These are phyloP conservation scores for Drechslera avenae DNA, from an alignment of 2,329 filamentous ascomycete species.

Conservation along the genomic window DNA sequence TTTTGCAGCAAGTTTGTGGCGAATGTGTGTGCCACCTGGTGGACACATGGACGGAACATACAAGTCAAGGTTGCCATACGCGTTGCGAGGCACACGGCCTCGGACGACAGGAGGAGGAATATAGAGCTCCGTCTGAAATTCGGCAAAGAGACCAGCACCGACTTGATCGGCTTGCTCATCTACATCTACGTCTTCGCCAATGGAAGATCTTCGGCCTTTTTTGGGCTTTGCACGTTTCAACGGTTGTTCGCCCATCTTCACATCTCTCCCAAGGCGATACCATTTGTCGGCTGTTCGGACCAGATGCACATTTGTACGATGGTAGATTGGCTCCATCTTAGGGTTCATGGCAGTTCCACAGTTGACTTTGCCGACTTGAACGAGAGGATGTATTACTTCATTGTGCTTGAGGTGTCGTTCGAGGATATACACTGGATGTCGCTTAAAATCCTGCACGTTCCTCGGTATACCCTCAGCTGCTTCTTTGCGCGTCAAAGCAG, in stretches of 20 bases:
- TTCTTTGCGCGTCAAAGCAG: slow-evolving; percentile 72
- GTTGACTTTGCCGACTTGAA: slow-evolving; percentile 76
- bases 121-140: slow-evolving; percentile 71
- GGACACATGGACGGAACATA: slow-evolving; percentile 69
- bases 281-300: slow-evolving; percentile 84
- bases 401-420: slow-evolving; percentile 83
- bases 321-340: slow-evolving; percentile 77
- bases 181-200: slow-evolving; percentile 41
- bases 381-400: slow-evolving; percentile 77
- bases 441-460: slow-evolving; percentile 85
- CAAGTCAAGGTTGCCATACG: slow-evolving; percentile 66
- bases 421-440: slow-evolving; percentile 75
- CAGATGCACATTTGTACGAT: slow-evolving; percentile 77
- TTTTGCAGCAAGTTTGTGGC: slow-evolving; percentile 63
- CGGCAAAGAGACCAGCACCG: slow-evolving; percentile 62
- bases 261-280: slow-evolving; percentile 84
- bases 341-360: slow-evolving; percentile 64
- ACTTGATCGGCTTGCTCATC: slow-evolving; percentile 49
- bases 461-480: slow-evolving; percentile 80
- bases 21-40: slow-evolving; percentile 62
- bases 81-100: slow-evolving; percentile 70
- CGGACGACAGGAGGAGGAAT: slow-evolving; percentile 74
- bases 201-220: slow-evolving; percentile 30
- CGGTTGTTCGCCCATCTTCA: slow-evolving; percentile 77
- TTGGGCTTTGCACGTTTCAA: slow-evolving; percentile 67